Conservation (phyloP, 345 rosid genomes). For the Dovyalis caffra region DNA sequence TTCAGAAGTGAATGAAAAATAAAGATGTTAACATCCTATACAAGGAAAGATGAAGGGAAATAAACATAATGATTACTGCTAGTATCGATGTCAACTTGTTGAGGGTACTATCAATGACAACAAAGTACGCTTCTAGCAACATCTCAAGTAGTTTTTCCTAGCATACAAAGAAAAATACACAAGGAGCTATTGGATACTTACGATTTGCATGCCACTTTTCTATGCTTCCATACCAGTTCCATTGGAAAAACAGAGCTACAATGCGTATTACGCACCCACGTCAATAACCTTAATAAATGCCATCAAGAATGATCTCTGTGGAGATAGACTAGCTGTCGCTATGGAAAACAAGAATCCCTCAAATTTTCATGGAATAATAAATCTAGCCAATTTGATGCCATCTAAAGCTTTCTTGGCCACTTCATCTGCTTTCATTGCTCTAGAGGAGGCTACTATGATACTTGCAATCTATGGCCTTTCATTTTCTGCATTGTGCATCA, state of each 20-base stretch:
- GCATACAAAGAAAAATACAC: not conserved
- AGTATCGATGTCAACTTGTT: constrained; percentile 94
- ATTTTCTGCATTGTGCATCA: constrained; percentile 43
- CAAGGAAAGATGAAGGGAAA: not conserved
- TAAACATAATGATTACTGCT: not conserved
- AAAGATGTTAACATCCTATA: not conserved
- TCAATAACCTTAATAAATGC: constrained; percentile 70
- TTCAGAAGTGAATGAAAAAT: constrained; percentile 17
- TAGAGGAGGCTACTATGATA: constrained; percentile 54
- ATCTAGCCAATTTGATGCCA: too few relatives aligned
- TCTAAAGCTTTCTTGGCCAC: too few relatives aligned
- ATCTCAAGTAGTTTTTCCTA: constrained; percentile 72
- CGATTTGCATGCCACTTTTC: constrained; percentile 42
- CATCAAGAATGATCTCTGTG: constrained; percentile 68
- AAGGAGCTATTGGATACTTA: not conserved
- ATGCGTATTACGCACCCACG: constrained; percentile 50
- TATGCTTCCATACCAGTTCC: constrained; percentile 76
- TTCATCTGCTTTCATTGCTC: too few relatives aligned
- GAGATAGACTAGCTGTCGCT: constrained; percentile 72
- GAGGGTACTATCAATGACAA: constrained; percentile 88
- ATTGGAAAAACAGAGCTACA: constrained; percentile 52
- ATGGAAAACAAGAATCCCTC: constrained; percentile 60
- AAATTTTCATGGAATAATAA: too few relatives aligned
- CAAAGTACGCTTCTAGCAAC: constrained; percentile 99
- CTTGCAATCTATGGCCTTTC: constrained; percentile 59